These are phyloP conservation scores for Heimioporus sp. DNA, from an alignment of 768 basidiomycete genomes.

Conservation along the genomic window DNA sequence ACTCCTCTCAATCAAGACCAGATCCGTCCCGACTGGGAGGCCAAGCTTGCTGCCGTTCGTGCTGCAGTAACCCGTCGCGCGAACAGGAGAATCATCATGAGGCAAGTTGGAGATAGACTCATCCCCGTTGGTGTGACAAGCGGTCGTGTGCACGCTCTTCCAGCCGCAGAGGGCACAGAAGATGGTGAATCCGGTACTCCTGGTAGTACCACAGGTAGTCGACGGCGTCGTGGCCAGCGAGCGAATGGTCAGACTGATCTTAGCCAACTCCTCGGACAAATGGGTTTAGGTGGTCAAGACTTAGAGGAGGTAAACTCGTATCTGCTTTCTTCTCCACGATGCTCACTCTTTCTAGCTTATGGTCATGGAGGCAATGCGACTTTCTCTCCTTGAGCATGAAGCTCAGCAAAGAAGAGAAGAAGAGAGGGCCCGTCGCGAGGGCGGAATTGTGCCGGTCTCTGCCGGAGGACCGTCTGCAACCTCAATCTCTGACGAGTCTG, in stretches of 20 bases:
- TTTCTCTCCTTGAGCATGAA: conserved; percentile 92
- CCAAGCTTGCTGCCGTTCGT: conserved; percentile 88
- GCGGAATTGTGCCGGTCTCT: conserved; percentile 36
- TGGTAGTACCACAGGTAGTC: conserved; percentile 41
- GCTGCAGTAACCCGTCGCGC: conserved; percentile 96
- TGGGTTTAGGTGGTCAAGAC: conserved; percentile 83
- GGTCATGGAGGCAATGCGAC: conserved; percentile 98
- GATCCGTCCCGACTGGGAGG: conserved; percentile 98
- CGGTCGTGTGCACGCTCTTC: conserved; percentile 70
- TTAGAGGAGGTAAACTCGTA: conserved; percentile 76
- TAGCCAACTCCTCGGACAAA: conserved; percentile 55
- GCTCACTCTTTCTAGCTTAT: conserved; percentile 61
- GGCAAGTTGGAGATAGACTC: conserved; percentile 95
- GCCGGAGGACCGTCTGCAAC: conserved; percentile 18
- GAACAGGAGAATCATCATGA: conserved; percentile 95
- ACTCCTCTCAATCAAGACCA: conserved; percentile 56
- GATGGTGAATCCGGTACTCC: conserved; percentile 35
- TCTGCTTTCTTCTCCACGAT: conserved; percentile 22
- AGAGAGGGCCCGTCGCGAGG: conserved; percentile 58
- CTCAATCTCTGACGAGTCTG: conserved; percentile 3
- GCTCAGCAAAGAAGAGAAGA: conserved; percentile 83
- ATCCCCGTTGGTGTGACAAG: conserved; percentile 97
- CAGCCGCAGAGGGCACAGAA: conserved; percentile 52
- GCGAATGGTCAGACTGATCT: conserved; percentile 52
- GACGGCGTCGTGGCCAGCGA: conserved; percentile 60